phyloP scores from a whole-genome alignment of 2,329 filamentous ascomycete genomes.

The Helicocarpus griseus region DNA sequence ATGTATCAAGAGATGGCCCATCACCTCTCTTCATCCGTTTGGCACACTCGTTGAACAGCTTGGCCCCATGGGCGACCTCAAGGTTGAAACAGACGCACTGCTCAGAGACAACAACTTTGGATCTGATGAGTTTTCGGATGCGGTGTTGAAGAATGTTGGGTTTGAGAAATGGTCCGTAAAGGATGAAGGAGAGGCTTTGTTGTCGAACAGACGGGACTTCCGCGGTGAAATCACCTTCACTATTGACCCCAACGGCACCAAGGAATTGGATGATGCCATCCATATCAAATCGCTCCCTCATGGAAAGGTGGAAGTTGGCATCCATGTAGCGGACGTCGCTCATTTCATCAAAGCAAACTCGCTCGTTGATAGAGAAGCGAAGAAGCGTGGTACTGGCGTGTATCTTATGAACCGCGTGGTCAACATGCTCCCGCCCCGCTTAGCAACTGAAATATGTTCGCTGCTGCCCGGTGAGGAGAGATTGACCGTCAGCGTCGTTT shows the following conservation, averaged over 20 bases:
- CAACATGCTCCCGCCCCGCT: conserved; percentile 76
- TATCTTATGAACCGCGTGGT: conserved; percentile 86
- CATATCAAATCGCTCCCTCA: conserved; percentile 78
- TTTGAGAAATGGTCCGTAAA: conserved; percentile 84
- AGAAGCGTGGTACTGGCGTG: conserved; percentile 93
- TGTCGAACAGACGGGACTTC: conserved; percentile 78
- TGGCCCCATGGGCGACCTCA: conserved; percentile 92
- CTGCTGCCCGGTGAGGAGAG: conserved; percentile 79
- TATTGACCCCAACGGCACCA: conserved; percentile 77
- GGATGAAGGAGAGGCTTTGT: conserved; percentile 66
- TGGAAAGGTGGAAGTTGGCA: conserved; percentile 83
- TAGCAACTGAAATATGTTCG: conserved; percentile 81
- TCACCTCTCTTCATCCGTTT: conserved; percentile 97
- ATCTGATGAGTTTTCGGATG: conserved; percentile 94
- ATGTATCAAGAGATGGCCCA: conserved; percentile 98
- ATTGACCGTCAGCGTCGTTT: conserved; percentile 84
- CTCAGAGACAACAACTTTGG: conserved; percentile 98
- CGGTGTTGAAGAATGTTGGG: conserved; percentile 84
- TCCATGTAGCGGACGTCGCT: conserved; percentile 89
- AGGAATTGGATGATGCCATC: conserved; percentile 84
- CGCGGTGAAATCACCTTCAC: conserved; percentile 82
- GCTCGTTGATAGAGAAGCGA: conserved; percentile 89
- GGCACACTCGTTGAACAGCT: conserved; percentile 95
- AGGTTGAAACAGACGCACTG: conserved; percentile 94
- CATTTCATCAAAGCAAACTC: conserved; percentile 97